phyloP scores from a whole-genome alignment of 306 rosid species.

The Vachellia collinsii region DNA sequence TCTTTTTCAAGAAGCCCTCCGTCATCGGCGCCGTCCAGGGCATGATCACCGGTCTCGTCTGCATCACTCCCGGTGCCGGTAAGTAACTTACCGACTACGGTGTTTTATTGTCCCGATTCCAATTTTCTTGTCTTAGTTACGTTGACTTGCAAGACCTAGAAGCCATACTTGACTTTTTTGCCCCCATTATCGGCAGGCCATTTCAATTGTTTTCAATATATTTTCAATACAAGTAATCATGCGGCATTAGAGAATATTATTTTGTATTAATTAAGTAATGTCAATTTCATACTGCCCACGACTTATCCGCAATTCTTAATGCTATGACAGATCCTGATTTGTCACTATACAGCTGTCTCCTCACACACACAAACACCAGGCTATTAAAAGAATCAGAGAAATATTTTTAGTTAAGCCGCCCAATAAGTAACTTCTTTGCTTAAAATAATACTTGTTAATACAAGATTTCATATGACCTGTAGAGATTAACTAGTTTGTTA shows the following conservation, averaged over 20 bases:
- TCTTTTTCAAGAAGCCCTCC: conserved; percentile 57
- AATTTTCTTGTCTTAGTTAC: too few relatives aligned
- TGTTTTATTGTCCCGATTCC: too few relatives aligned
- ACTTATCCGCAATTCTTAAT: not conserved
- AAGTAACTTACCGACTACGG: too few relatives aligned
- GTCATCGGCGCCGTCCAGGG: conserved; percentile 68
- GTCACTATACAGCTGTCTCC: not conserved
- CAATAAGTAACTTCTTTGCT: too few relatives aligned
- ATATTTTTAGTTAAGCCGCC: too few relatives aligned
- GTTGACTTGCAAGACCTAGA: not conserved
- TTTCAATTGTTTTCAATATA: not conserved
- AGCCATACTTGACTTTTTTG: too few relatives aligned
- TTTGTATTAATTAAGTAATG: not conserved
- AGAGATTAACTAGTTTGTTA: too few relatives aligned
- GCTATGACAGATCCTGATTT: not conserved
- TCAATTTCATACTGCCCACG: not conserved
- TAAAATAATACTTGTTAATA: too few relatives aligned
- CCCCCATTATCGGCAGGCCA: not conserved
- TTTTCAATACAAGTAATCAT: not conserved
- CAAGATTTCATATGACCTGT: too few relatives aligned
- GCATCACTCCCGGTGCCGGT: conserved; percentile 67
- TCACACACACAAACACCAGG: not conserved
- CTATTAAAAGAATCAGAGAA: too few relatives aligned
- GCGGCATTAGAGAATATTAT: not conserved
- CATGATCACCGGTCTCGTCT: conserved; percentile 66